phyloP scores from a whole-genome alignment of 108 stramenopile genomes.

The Aurantiochytrium sp. region DNA sequence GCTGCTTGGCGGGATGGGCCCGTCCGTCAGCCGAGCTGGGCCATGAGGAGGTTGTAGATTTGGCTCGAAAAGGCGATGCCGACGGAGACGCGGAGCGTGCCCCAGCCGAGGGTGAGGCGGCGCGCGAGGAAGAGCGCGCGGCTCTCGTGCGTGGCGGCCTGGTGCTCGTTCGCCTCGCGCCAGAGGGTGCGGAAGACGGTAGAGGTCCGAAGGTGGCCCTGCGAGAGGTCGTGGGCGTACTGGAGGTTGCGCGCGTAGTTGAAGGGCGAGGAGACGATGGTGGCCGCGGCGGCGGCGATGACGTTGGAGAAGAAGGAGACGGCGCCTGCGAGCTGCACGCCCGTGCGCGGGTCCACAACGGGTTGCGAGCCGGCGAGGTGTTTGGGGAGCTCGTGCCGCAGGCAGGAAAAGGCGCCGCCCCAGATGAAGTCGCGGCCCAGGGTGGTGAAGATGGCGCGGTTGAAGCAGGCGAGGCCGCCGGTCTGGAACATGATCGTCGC shows the following conservation, averaged over 20 bases:
- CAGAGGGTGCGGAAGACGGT: neutral
- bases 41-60: slow-evolving; percentile 8
- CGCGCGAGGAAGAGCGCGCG: neutral
- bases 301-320: slow-evolving; percentile 27
- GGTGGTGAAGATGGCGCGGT: neutral
- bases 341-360: neutral
- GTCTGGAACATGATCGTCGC: neutral
- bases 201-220: neutral
- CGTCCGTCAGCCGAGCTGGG: no score
- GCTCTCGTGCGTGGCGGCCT: neutral
- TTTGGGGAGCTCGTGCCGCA: slow-evolving; percentile 24
- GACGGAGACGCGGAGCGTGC: slow-evolving; percentile 26
- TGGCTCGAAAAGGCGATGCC: slow-evolving; percentile 15
- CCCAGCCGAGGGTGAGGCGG: slow-evolving; percentile 11
- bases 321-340: neutral
- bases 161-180: neutral
- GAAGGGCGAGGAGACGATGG: neutral
- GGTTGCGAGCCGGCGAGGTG: neutral
- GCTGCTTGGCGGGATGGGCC: no score
- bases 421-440: neutral
- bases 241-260: slow-evolving; percentile 22
- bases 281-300: neutral
- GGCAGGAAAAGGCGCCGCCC: slow-evolving; percentile 1
- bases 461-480: slow-evolving; percentile 6
- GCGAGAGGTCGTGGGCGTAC: neutral